These are phyloP conservation scores for Trypanosomatidae sp. DNA, from an alignment of 208 protist species.

Conservation along the genomic window DNA sequence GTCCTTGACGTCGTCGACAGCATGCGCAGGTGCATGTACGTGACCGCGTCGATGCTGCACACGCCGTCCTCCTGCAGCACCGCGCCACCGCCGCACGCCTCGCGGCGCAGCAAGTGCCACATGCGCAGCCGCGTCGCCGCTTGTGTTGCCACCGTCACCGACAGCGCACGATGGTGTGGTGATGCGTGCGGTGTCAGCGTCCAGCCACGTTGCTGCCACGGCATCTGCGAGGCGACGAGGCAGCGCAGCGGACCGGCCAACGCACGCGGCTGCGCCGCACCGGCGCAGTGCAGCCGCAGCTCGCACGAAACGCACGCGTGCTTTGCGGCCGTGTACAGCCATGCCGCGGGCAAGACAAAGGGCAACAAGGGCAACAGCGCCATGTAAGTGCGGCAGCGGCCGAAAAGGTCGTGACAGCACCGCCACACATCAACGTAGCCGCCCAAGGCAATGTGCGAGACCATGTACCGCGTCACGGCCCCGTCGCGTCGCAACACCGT, in stretches of 20 bases:
- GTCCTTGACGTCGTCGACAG: no score
- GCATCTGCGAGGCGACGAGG: slow-evolving; percentile 62
- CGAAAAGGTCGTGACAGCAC: no score
- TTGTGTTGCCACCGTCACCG: slow-evolving; percentile 31
- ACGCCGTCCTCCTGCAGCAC: slow-evolving; percentile 79
- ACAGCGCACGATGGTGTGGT: slow-evolving; percentile 20
- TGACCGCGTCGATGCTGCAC: slow-evolving; percentile 12
- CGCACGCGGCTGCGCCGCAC: no score
- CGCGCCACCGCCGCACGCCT: slow-evolving; percentile 29
- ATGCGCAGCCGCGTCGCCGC: slow-evolving; percentile 41
- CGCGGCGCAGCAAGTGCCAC: slow-evolving; percentile 68
- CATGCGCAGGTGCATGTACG: no score
- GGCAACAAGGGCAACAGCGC: slow-evolving; percentile 20
- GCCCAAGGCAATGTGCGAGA: no score
- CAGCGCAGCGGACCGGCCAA: slow-evolving; percentile 27
- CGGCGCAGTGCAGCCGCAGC: slow-evolving; percentile 10
- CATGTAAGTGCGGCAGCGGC: no score
- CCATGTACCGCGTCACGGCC: no score
- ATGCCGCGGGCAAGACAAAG: slow-evolving; percentile 16
- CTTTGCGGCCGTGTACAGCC: slow-evolving; percentile 40
- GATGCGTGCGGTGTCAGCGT: slow-evolving; percentile 52
- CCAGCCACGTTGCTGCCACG: slow-evolving; percentile 46
- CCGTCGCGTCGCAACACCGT: no score
- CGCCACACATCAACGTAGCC: no score
- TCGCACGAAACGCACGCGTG: slow-evolving; percentile 12